phyloP scores from a whole-genome alignment of 2,329 filamentous ascomycete genomes.

The Claviceps quebecensis region DNA sequence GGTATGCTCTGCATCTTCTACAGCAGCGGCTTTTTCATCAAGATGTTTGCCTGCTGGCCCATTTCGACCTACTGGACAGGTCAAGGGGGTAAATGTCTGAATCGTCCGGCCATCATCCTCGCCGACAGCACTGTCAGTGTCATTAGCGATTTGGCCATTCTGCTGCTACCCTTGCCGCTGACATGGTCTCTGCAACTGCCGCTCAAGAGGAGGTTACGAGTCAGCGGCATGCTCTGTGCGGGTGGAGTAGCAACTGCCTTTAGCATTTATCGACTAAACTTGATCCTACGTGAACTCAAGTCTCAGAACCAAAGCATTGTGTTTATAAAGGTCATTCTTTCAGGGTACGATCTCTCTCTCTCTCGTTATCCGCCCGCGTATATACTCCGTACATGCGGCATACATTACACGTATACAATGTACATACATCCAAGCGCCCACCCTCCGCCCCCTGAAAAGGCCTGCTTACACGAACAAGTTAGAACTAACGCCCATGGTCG shows the following conservation, averaged over 20 bases:
- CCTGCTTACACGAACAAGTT: neutral
- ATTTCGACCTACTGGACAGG: slow-evolving; percentile 26
- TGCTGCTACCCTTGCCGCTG: slow-evolving; percentile 17
- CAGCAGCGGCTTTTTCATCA: slow-evolving; percentile 25
- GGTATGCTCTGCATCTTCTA: slow-evolving; percentile 25
- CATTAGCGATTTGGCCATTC: slow-evolving; percentile 17
- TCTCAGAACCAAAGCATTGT: slow-evolving; percentile 15
- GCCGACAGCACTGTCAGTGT: slow-evolving; percentile 19
- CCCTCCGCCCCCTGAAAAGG: neutral
- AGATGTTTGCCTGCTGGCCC: slow-evolving; percentile 27
- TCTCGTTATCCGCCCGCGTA: neutral
- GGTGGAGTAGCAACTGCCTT: slow-evolving; percentile 19
- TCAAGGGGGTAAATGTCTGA: slow-evolving; percentile 17
- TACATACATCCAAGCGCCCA: too few species aligned
- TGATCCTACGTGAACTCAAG: slow-evolving; percentile 13
- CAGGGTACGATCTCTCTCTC: slow-evolving; percentile 8
- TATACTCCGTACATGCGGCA: too few species aligned
- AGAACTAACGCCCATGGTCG: neutral
- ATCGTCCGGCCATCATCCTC: slow-evolving; percentile 19
- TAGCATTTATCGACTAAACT: slow-evolving; percentile 15
- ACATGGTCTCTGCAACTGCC: slow-evolving; percentile 20
- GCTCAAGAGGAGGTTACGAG: slow-evolving; percentile 15
- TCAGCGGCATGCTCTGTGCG: slow-evolving; percentile 16
- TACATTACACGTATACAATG: too few species aligned
- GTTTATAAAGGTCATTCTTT: slow-evolving; percentile 14